Percentiles rank a stretch among this genome's conserved stretches.
Evolutionary conservation across 2,329 filamentous ascomycete genomes (phyloP).

Genomic region (Periglandula ipomoeae): DNA sequence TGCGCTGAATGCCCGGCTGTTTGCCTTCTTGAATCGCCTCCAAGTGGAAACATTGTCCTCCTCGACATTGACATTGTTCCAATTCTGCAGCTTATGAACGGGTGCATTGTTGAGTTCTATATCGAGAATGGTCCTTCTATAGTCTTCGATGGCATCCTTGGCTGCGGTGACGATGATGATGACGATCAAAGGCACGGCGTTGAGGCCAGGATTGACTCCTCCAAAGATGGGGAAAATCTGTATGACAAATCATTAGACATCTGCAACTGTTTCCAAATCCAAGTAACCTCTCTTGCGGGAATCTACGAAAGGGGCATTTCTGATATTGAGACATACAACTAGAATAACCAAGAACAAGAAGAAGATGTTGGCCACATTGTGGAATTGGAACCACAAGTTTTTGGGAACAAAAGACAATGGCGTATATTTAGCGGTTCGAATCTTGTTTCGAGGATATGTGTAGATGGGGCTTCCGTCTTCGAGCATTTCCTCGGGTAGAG

Average conservation of each 20-base stretch:
- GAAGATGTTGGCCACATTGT: conserved; percentile 97
- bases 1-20: conserved; percentile 49
- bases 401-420: conserved; percentile 91
- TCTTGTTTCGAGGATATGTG: conserved; percentile 84
- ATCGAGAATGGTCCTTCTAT: conserved; percentile 81
- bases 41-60: conserved; percentile 79
- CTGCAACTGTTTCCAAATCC: background rate
- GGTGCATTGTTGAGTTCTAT: conserved; percentile 94
- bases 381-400: conserved; percentile 95
- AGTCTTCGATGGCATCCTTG: conserved; percentile 95
- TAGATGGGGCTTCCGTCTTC: conserved; percentile 67
- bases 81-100: conserved; percentile 80
- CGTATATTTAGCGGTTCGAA: conserved; percentile 95
- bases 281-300: background rate
- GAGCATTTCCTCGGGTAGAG: conserved; percentile 63
- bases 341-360: conserved; percentile 96
- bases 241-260: conserved; percentile 6
- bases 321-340: conserved; percentile 53
- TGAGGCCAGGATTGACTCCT: conserved; percentile 79
- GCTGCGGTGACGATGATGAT: conserved; percentile 82
- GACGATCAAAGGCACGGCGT: conserved; percentile 84
- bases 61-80: conserved; percentile 86
- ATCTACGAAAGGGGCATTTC: background rate
- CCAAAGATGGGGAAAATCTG: conserved; percentile 97
- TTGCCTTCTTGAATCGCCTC: conserved; percentile 87